phyloP scores from a whole-genome alignment of 176 grass and related monocot genomes.

The Secale cereale region DNA sequence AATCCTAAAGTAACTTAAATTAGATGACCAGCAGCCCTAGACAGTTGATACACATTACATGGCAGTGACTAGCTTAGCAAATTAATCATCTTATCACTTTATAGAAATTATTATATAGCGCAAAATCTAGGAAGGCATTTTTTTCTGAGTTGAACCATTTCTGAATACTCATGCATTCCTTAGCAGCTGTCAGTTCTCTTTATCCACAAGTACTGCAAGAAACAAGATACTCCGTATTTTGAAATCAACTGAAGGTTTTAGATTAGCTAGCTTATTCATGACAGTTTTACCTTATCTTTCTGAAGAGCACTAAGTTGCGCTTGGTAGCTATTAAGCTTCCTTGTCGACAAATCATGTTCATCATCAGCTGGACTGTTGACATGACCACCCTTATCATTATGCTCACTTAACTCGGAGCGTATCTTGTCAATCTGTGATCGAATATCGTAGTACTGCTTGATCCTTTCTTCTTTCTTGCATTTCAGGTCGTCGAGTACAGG shows the following conservation, averaged over 20 bases:
- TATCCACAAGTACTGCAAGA: background rate
- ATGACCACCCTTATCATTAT: conserved; percentile 19
- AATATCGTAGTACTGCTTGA: conserved; percentile 66
- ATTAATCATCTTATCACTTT: background rate
- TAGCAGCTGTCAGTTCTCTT: background rate
- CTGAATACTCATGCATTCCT: background rate
- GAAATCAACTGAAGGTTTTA: background rate
- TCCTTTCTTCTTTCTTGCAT: conserved; percentile 72
- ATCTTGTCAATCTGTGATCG: conserved; percentile 79
- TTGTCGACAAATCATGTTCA: conserved; percentile 75
- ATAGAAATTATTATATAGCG: background rate
- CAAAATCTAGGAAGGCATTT: background rate
- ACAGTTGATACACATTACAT: background rate
- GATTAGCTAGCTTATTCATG: background rate
- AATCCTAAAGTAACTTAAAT: background rate
- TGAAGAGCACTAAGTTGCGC: conserved; percentile 67
- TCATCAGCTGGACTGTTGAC: conserved; percentile 21
- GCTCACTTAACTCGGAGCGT: conserved; percentile 54
- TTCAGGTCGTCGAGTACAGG: conserved; percentile 69
- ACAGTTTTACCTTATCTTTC: conserved; percentile 85
- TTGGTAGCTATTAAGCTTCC: conserved; percentile 70
- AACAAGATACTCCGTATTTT: background rate
- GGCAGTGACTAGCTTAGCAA: background rate
- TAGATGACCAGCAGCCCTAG: background rate
- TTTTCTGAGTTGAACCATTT: background rate